Evolutionary conservation across 345 rosid species (phyloP).

Genomic region (thale cress (Arabidopsis thaliana)): DNA sequence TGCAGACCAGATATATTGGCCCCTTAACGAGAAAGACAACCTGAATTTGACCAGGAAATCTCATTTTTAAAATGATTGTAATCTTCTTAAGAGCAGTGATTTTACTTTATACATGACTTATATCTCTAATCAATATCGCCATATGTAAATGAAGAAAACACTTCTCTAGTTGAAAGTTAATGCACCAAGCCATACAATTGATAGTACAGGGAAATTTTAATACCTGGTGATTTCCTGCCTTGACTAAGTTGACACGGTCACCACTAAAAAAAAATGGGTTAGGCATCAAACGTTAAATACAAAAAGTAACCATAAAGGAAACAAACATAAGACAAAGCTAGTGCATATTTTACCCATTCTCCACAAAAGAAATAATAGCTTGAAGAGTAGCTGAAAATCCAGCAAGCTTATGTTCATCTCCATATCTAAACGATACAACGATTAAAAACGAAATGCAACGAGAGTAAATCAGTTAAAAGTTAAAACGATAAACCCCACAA

Average conservation of each 20-base stretch:
- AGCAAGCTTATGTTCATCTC: slow-evolving; percentile 97
- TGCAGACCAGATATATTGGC: slow-evolving; percentile 96
- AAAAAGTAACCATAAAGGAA: slow-evolving; percentile 1
- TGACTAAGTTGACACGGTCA: slow-evolving; percentile 78
- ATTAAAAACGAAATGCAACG: not conserved
- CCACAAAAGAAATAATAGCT: slow-evolving; percentile 98
- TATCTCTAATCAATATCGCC: slow-evolving; percentile 5
- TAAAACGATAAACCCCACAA: not conserved
- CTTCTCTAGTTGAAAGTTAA: not conserved
- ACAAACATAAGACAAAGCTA: slow-evolving; percentile 29
- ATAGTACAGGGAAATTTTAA: not conserved
- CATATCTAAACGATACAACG: slow-evolving; percentile 65
- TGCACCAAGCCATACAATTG: not conserved
- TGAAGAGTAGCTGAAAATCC: slow-evolving; percentile 99
- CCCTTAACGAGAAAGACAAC: slow-evolving; percentile 98
- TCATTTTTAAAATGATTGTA: not conserved
- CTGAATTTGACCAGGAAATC: slow-evolving; percentile 48
- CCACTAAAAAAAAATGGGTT: slow-evolving; percentile 58
- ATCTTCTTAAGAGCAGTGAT: slow-evolving; percentile 1
- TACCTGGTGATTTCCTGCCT: slow-evolving; percentile 97
- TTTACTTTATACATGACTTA: not conserved
- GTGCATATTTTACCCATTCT: slow-evolving; percentile 69
- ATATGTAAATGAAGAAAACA: slow-evolving; percentile 6
- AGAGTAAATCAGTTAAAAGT: not conserved
- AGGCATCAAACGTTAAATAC: slow-evolving; percentile 24